phyloP scores from a whole-genome alignment of 208 protist species.

The Trypanosoma rangeli region DNA sequence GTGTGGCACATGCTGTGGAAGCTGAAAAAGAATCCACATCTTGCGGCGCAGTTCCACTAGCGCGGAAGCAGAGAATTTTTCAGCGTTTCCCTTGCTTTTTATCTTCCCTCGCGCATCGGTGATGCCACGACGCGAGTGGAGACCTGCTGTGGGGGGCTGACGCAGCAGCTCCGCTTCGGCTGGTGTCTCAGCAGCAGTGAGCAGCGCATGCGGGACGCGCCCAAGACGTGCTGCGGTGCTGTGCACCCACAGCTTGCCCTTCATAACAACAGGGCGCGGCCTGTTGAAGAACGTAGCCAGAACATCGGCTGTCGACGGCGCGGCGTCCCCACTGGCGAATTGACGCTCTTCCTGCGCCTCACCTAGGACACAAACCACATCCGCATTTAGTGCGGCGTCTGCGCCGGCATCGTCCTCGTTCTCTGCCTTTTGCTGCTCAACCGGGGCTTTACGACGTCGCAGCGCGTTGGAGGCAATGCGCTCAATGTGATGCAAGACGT shows the following conservation, averaged over 20 bases:
- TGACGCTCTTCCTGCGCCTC: not conserved
- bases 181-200: conserved; percentile 10
- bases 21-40: conserved; percentile 45
- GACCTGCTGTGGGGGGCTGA: conserved; percentile 28
- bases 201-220: conserved; percentile 7
- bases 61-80: conserved; percentile 15
- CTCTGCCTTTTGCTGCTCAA: not conserved
- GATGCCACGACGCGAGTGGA: conserved; percentile 10
- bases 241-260: conserved; percentile 28
- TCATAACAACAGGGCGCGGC: conserved; percentile 23
- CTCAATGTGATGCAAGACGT: conserved; percentile 22
- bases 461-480: not conserved
- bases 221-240: conserved; percentile 9
- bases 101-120: not conserved
- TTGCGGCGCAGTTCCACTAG: conserved; percentile 53
- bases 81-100: not conserved
- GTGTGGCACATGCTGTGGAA: conserved; percentile 44
- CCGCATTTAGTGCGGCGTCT: not conserved
- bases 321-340: not conserved
- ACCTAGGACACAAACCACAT: not conserved
- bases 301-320: not conserved
- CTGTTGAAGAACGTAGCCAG: conserved; percentile 19
- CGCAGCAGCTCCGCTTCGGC: conserved; percentile 24
- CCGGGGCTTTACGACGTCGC: not conserved
- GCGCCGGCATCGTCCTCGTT: not conserved